Conservation (phyloP, 2,329 filamentous ascomycete genomes). For the Ophiostoma tasmaniense region DNA sequence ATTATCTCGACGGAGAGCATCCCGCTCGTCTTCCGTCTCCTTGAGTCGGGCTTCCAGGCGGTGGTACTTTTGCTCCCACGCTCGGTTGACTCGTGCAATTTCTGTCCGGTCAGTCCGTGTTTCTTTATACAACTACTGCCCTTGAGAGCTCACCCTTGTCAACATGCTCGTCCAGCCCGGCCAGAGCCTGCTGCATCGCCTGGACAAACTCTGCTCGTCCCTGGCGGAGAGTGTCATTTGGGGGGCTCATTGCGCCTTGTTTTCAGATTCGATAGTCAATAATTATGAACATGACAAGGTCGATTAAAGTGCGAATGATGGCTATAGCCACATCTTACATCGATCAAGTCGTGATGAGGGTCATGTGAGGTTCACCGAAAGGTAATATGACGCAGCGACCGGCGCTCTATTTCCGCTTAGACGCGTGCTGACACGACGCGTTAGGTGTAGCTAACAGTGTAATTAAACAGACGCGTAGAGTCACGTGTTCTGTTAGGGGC, state of each 20-base stretch:
- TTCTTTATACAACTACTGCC: no score
- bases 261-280: neutral
- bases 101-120: neutral
- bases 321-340: neutral
- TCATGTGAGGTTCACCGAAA: neutral
- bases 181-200: constrained; percentile 33
- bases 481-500: neutral
- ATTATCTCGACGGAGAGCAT: neutral
- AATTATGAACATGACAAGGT: neutral
- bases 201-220: constrained; percentile 30
- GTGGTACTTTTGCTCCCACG: constrained; percentile 10
- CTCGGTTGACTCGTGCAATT: neutral
- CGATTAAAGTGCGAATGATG: neutral
- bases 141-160: constrained; percentile 17
- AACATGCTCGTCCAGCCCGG: constrained; percentile 29
- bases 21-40: neutral
- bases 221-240: neutral
- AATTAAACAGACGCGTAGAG: neutral
- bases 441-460: neutral
- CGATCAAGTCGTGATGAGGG: neutral
- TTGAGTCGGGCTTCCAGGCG: neutral
- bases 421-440: neutral
- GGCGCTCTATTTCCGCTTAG: neutral
- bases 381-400: neutral
- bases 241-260: neutral